Conservation (phyloP, 345 rosid genomes). For the Brassica cretica region DNA sequence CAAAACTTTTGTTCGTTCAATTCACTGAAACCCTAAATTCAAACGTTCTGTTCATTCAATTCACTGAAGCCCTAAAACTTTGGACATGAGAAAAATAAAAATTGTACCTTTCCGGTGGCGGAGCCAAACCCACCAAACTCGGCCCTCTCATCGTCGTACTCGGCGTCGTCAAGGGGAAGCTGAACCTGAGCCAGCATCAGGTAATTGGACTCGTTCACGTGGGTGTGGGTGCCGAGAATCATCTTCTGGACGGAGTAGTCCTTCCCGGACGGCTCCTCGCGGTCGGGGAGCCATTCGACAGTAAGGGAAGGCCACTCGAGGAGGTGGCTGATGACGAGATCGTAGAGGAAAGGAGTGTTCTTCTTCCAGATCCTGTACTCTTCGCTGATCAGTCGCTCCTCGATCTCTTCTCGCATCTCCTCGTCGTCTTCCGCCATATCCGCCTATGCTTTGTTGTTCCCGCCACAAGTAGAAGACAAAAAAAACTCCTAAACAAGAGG, state of each 20-base stretch:
- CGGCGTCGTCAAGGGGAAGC: neutral
- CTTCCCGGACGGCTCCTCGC: neutral
- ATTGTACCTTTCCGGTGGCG: neutral
- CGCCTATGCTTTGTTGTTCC: neutral
- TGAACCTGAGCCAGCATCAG: neutral
- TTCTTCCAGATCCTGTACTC: neutral
- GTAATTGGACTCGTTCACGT: neutral
- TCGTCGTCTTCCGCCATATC: neutral
- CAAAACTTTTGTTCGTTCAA: neutral
- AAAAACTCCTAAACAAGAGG: neutral
- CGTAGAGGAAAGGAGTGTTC: constrained; percentile 4
- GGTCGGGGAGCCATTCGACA: neutral
- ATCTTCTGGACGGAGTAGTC: neutral
- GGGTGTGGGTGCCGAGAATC: neutral
- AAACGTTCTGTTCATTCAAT: neutral
- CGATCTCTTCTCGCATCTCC: neutral
- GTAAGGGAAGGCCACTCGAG: neutral
- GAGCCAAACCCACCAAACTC: neutral
- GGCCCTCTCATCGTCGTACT: neutral
- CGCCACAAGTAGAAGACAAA: neutral
- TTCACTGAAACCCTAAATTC: neutral
- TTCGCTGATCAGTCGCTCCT: neutral
- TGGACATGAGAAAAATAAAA: neutral
- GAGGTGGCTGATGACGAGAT: neutral
- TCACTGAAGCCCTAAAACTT: neutral